Evolutionary conservation across 768 basidiomycete genomes (phyloP), one percentile per base, ranked within the genome.

Genomic region (Phanerodontia chrysosporium): DNA sequence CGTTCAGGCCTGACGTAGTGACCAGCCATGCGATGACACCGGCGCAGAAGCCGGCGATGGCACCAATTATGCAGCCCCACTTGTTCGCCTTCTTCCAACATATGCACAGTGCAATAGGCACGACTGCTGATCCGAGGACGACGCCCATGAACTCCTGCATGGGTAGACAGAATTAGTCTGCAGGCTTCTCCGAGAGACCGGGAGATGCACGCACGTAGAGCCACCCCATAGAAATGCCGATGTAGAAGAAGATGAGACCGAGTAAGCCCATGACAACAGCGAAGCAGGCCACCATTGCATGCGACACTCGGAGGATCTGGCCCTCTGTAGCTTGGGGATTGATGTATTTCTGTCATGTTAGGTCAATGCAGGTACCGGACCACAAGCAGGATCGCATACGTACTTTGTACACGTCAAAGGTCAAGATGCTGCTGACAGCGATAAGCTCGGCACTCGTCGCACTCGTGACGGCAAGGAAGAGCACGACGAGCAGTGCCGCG

Each of bases 211-310:
- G 51, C 63, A 91, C 88, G 64, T 95, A 95, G 57, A 95, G 85
- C 91, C 92, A 95, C 22, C 93, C 93, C 89, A 95, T 89, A 25
- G 89, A 91, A 27, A 95, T 86, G 7, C 93, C 93, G 62, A 95
- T 92, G 70, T 89, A 94, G 73, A 77, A 92, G 78, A 96, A 96
- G 53, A 92, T 87, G 29, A 89, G 71, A 0, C 92, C 92, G 0
- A 89, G 86, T n/a, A 93, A 65, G 22, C 85, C 92, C 81, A 92
- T 93, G 35, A 90, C 77, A 42, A 93, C 64, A 0, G 88, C 90
- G 66, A 88, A 92, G 27, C 82, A 69, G 0, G 75, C 82, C 30
- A 92, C 86, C 75, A 83, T 86, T 4, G 72, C 70, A 65, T 93
- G 92, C 25, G 86, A 88, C 61, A 90, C 78, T 2, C 75, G 75